Base-by-base conservation (phyloP, 106 monocot genomes). In the Allium sativum region DNA sequence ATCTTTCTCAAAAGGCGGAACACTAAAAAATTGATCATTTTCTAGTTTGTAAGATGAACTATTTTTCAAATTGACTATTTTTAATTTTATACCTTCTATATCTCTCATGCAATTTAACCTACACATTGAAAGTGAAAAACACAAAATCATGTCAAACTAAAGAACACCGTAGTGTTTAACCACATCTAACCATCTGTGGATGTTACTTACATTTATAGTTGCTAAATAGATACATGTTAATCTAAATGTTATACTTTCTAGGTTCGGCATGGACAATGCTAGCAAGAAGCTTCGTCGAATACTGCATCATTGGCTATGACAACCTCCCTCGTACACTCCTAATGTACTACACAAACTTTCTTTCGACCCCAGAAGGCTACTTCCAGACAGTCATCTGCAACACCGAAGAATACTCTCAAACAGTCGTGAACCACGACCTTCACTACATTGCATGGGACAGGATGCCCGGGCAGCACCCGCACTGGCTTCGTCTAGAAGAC, bases 341-440 rank as follows among this genome's bases (percentile, higher is more conserved):
- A 52, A 83, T 88, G 83, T 88, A 88, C 75, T 83, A 83, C 83
- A 50, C 83, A 57, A 88, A 88, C 75, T 88, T 88, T 64, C 18
- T 88, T 10, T 88, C 88, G 41, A 65, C 88, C 0, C 74, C 88
- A 0, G 88, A 88, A 50, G 74, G 80, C 52, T 88, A 88, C 77
- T 88, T 88, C 77, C 85, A 86, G 43, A 86, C 85, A 0, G 73
- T 86, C 31, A 66, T 81, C 19, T 86, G 85, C 75, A 86, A 88
- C 59, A n/a, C 64, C 12, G 77, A 77, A 0, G 69, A 80, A 58
- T 88, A 62, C 71, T 52, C 55, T 12, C 8, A 17, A 43, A 83
- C 79, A 12, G 70, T 61, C 10, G 80, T 75, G n/a, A 88, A 88
- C 75, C 81, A 86, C 45, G 85, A 86, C 73, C 72, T 86, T 4